A percentile compares a stretch with the other conserved stretches of the same genome.
These are phyloP conservation scores for Yueomyces sp. DNA, from an alignment of 1,139 yeast genomes.

Conservation along the genomic window DNA sequence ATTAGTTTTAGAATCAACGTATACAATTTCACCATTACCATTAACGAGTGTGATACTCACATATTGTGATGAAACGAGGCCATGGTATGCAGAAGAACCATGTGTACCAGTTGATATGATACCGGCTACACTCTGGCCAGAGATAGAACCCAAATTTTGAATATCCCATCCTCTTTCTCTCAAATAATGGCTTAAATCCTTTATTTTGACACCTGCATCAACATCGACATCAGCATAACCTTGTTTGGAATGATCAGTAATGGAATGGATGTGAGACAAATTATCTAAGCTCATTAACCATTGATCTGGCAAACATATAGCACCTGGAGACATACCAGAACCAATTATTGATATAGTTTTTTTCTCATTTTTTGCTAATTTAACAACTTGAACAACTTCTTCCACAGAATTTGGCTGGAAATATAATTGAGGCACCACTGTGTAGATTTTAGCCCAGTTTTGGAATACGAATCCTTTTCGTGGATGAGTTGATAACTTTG, in stretches of 20 bases:
- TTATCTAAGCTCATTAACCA: conserved; percentile 86
- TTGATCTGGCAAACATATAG: conserved; percentile 73
- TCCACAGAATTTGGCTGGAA: conserved; percentile 62
- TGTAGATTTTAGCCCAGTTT: conserved; percentile 91
- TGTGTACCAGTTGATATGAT: conserved; percentile 94
- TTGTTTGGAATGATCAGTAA: conserved; percentile 32
- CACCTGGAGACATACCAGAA: conserved; percentile 92
- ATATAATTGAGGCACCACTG: conserved; percentile 60
- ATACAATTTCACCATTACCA: conserved; percentile 58
- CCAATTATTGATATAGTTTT: conserved; percentile 81
- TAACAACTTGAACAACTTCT: conserved; percentile 52
- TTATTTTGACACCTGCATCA: conserved; percentile 83
- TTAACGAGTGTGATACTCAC: conserved; percentile 64
- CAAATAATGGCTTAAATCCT: conserved; percentile 58
- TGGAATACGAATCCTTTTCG: conserved; percentile 23
- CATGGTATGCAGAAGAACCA: conserved; percentile 89
- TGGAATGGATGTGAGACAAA: conserved; percentile 42
- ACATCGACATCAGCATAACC: conserved; percentile 81
- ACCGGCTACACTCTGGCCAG: conserved; percentile 91
- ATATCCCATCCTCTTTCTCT: conserved; percentile 58
- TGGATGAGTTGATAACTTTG: neutral
- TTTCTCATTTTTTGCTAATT: conserved; percentile 43
- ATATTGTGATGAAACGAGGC: conserved; percentile 77
- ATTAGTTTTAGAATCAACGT: conserved; percentile 57
- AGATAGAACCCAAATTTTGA: conserved; percentile 86